A percentile compares a stretch with the other conserved stretches of the same genome.
phyloP scores from a whole-genome alignment of 2,329 filamentous ascomycete genomes.

The Cyclaneusma minus region DNA sequence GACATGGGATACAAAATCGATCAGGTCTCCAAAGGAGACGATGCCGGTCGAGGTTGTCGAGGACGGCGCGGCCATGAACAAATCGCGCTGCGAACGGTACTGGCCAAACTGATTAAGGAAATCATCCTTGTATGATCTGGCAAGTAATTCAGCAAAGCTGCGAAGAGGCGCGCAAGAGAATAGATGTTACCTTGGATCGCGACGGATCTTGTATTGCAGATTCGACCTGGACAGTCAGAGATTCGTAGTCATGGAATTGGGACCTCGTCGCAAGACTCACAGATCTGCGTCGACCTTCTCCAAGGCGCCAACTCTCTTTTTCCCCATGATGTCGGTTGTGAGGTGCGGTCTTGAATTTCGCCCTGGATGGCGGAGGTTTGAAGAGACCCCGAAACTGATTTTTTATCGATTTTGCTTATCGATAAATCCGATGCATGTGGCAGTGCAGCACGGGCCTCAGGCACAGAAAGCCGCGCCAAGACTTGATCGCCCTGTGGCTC shows the following conservation, averaged over 20 bases:
- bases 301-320: conserved; percentile 79
- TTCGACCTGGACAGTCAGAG: conserved; percentile 42
- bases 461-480: too few species aligned
- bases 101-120: conserved; percentile 80
- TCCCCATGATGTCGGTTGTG: conserved; percentile 42
- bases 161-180: conserved; percentile 1
- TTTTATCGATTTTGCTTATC: too few species aligned
- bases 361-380: too few species aligned
- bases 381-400: too few species aligned
- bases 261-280: conserved; percentile 25
- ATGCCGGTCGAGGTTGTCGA: conserved; percentile 64
- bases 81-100: conserved; percentile 80
- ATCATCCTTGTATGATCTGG: conserved; percentile 74
- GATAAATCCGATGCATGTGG: too few species aligned
- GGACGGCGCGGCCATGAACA: conserved; percentile 73
- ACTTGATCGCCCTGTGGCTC: too few species aligned
- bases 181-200: conserved; percentile 58
- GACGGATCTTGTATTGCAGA: conserved; percentile 80
- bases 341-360: too few species aligned
- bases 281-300: conserved; percentile 92
- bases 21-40: conserved; percentile 74
- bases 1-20: conserved; percentile 87
- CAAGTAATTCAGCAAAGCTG: conserved; percentile 3
- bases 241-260: conserved; percentile 5
- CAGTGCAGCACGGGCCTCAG: too few species aligned